A percentile compares a stretch with the other conserved stretches of the same genome.
These are phyloP conservation scores for Colletotrichum sp. DNA, from an alignment of 2,329 filamentous ascomycete species.

Conservation along the genomic window DNA sequence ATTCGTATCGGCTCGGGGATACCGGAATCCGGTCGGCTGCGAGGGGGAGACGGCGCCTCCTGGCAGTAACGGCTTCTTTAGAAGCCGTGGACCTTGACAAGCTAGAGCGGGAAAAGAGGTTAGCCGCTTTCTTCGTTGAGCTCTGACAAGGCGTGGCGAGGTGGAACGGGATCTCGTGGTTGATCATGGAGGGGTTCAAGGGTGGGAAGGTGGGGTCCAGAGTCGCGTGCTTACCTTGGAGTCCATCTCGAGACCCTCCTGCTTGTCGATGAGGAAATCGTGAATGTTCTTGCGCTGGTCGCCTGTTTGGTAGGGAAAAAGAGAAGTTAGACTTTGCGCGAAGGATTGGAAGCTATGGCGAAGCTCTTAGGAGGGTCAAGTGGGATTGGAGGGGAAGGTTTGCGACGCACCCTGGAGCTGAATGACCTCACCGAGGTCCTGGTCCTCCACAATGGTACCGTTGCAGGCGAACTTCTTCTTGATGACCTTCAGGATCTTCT, in stretches of 20 bases:
- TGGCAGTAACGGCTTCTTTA: conserved; percentile 45
- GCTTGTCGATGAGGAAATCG: conserved; percentile 88
- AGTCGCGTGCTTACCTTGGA: conserved; percentile 56
- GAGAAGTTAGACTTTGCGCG: not conserved
- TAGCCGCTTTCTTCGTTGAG: not conserved
- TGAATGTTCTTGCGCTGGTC: conserved; percentile 93
- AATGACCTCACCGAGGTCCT: conserved; percentile 23
- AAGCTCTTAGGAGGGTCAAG: not conserved
- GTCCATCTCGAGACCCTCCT: conserved; percentile 84
- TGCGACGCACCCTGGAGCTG: conserved; percentile 20
- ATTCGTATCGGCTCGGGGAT: not conserved
- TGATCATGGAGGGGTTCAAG: not conserved
- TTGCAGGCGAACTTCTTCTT: conserved; percentile 77
- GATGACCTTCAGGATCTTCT: conserved; percentile 99
- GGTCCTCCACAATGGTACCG: conserved; percentile 24
- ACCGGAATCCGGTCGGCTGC: conserved; percentile 16
- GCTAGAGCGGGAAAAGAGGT: not conserved
- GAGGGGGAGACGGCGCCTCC: conserved; percentile 31
- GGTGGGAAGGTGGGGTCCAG: not conserved
- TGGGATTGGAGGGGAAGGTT: not conserved
- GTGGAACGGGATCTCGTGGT: not conserved
- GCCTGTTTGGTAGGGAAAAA: conserved; percentile 44
- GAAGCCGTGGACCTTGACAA: conserved; percentile 64
- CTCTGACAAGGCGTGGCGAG: not conserved
- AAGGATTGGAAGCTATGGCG: not conserved